phyloP scores from a whole-genome alignment of 75 land plant genomes.

The Selaginella tamariscina region DNA sequence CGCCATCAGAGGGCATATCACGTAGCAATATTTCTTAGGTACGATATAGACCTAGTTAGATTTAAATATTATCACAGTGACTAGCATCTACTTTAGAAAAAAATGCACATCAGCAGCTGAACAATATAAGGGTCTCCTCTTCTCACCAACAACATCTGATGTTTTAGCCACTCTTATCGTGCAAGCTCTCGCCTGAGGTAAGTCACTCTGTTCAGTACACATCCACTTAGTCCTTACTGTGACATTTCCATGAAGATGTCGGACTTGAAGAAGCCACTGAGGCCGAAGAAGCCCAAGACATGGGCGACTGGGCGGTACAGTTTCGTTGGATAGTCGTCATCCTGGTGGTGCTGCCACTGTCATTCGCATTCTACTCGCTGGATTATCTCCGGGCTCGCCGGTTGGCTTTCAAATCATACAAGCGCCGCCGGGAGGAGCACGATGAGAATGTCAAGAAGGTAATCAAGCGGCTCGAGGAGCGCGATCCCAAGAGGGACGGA shows the following conservation, averaged over 20 bases:
- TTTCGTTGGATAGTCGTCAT: slow-evolving; percentile 9
- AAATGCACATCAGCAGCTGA: too few species aligned
- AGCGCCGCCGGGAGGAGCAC: not conserved
- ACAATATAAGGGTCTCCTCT: too few species aligned
- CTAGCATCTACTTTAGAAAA: too few species aligned
- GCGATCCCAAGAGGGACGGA: not conserved
- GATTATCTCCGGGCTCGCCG: not conserved
- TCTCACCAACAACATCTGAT: too few species aligned
- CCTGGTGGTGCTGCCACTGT: not conserved
- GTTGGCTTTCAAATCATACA: slow-evolving; percentile 4
- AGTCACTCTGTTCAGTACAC: too few species aligned
- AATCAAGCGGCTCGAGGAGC: slow-evolving; percentile 5
- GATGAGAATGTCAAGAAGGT: slow-evolving; percentile 8
- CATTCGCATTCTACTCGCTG: slow-evolving; percentile 6
- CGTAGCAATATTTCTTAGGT: too few species aligned
- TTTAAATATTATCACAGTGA: too few species aligned
- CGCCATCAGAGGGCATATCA: too few species aligned
- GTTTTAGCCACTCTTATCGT: too few species aligned
- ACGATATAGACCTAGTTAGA: too few species aligned
- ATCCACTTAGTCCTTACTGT: too few species aligned
- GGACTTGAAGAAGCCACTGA: not conserved
- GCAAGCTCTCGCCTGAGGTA: too few species aligned
- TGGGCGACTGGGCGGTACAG: slow-evolving; percentile 11
- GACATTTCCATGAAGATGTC: not conserved
- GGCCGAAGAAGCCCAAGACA: not conserved